Conservation (phyloP, 1,284 basidiomycete genomes). For the Pseudozyma thailandica region DNA sequence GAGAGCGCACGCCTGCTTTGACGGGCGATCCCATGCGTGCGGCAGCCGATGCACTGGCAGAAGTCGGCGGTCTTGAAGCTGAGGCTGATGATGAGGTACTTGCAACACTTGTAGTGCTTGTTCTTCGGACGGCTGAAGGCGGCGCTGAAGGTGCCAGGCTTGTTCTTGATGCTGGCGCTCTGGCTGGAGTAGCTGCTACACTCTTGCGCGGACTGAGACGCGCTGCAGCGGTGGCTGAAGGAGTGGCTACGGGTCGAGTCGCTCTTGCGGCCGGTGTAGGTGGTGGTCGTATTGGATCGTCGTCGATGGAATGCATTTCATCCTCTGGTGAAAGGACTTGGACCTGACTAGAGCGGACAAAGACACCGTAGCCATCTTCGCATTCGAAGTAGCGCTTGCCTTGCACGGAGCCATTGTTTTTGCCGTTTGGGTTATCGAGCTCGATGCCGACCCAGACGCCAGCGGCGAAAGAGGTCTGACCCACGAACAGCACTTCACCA, state of each 20-base stretch:
- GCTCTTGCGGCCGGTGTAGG: conserved; percentile 11
- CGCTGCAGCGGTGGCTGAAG: conserved; percentile 21
- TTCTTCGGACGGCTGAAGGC: conserved; percentile 19
- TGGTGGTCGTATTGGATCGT: conserved; percentile 23
- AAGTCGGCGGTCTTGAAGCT: conserved; percentile 27
- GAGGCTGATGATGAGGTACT: conserved; percentile 28
- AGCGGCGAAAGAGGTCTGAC: conserved; percentile 81
- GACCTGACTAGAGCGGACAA: conserved; percentile 88
- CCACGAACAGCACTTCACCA: conserved; percentile 87
- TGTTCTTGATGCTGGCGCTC: conserved; percentile 15
- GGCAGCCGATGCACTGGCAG: conserved; percentile 17
- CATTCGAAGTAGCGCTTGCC: conserved; percentile 87
- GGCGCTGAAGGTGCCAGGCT: conserved; percentile 19
- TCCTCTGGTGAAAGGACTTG: conserved; percentile 71
- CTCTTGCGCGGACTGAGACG: conserved; percentile 40
- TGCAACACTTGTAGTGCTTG: conserved; percentile 24
- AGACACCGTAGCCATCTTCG: conserved; percentile 82
- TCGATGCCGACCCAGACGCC: conserved; percentile 97
- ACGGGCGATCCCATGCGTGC: conserved; percentile 26
- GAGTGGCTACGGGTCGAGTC: conserved; percentile 17
- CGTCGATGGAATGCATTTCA: conserved; percentile 45
- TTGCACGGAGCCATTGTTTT: conserved; percentile 93
- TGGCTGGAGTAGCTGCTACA: conserved; percentile 27
- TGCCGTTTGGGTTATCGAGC: conserved; percentile 78
- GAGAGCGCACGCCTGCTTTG: conserved; percentile 33